Evolutionary conservation across 129 eudicot genomes (phyloP).

Genomic region (Tagetes erecta): DNA sequence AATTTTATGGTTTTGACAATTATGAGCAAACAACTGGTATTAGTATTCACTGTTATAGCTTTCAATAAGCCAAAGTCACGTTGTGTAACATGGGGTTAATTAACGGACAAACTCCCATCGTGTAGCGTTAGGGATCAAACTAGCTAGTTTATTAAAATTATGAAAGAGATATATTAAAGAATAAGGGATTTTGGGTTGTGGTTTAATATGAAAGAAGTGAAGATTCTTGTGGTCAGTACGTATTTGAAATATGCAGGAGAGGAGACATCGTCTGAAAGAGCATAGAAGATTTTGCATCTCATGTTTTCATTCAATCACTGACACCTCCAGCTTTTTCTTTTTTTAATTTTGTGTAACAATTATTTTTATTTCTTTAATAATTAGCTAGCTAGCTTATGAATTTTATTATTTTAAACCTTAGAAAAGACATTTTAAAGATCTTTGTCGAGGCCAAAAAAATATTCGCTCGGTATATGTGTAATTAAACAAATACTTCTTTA

Average conservation of each 20-base stretch:
- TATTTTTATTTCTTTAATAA: not conserved
- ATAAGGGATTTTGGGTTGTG: not conserved
- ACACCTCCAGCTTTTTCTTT: slow-evolving; percentile 29
- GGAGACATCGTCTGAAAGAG: slow-evolving; percentile 38
- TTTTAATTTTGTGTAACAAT: not conserved
- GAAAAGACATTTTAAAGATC: slow-evolving; percentile 26
- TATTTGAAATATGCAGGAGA: slow-evolving; percentile 27
- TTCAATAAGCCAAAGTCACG: no score
- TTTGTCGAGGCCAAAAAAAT: slow-evolving; percentile 19
- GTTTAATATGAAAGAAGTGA: slow-evolving; percentile 27
- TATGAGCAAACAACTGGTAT: no score
- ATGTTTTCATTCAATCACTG: slow-evolving; percentile 38
- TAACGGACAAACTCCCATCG: no score
- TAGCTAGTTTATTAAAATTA: not conserved
- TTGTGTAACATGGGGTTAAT: no score
- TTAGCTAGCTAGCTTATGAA: not conserved
- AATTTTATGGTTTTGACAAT: no score
- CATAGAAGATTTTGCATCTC: slow-evolving; percentile 30
- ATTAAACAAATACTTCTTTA: not conserved
- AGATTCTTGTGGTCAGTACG: slow-evolving; percentile 35
- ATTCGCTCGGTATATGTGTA: slow-evolving; percentile 22
- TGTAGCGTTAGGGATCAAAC: no score
- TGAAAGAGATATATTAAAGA: not conserved
- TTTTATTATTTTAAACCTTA: slow-evolving; percentile 15
- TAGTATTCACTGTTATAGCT: no score